These are phyloP conservation scores for Cytospora piceae DNA, from an alignment of 2,329 filamentous ascomycete species.

Conservation along the genomic window DNA sequence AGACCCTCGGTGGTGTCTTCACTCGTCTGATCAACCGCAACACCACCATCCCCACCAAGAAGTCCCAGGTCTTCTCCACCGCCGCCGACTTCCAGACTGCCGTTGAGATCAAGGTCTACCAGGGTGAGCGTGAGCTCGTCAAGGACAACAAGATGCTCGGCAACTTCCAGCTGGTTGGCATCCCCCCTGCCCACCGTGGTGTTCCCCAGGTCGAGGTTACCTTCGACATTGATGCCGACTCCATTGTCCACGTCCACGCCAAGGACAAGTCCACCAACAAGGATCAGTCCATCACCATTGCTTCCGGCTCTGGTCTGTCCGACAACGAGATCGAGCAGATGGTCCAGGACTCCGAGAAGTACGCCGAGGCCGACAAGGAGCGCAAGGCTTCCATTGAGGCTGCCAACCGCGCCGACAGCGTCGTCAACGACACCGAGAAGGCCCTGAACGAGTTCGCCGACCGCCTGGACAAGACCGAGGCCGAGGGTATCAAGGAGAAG, in stretches of 20 bases:
- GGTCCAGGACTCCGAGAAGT: slow-evolving; percentile 98
- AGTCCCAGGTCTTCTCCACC: slow-evolving; percentile 97
- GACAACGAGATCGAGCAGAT: slow-evolving; percentile 95
- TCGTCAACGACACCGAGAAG: slow-evolving; percentile 97
- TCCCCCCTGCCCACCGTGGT: slow-evolving; percentile 93
- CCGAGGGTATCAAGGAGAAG: slow-evolving; percentile 92
- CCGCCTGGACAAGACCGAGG: slow-evolving; percentile 95
- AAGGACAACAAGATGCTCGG: slow-evolving; percentile 98
- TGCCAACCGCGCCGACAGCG: slow-evolving; percentile 95
- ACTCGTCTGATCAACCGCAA: slow-evolving; percentile 98
- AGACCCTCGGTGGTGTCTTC: slow-evolving; percentile 97
- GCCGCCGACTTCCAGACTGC: slow-evolving; percentile 98
- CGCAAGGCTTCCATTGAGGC: slow-evolving; percentile 94
- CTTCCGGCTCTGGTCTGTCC: slow-evolving; percentile 94
- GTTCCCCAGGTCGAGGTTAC: slow-evolving; percentile 97
- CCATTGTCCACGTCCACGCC: slow-evolving; percentile 95
- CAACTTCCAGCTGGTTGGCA: slow-evolving; percentile 99
- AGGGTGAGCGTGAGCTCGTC: slow-evolving; percentile 99
- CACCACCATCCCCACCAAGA: slow-evolving; percentile 99
- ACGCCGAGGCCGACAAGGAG: slow-evolving; percentile 92
- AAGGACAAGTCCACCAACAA: slow-evolving; percentile 99
- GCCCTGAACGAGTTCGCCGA: slow-evolving; percentile 96
- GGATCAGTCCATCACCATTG: slow-evolving; percentile 99
- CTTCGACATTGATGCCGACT: slow-evolving; percentile 98
- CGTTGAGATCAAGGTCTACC: slow-evolving; percentile 99